Base-by-base conservation (phyloP, 257 asterid genomes). In the Linaria vulgaris region DNA sequence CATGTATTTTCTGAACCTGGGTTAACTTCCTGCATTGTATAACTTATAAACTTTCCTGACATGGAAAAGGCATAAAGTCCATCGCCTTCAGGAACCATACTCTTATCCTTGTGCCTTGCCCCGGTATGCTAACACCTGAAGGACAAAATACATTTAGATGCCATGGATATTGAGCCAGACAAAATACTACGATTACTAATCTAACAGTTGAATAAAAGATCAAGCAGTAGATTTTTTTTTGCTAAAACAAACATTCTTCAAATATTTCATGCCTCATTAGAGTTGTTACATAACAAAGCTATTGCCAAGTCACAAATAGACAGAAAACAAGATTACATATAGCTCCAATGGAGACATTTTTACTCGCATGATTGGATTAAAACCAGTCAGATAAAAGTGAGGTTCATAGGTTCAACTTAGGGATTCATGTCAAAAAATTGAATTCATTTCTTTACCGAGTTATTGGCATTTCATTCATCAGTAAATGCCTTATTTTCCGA, bases 291-390 rank as follows among this genome's bases (percentile, higher is more conserved):
- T 83, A 20, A 55, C 72, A 79, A 70, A 83, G 83, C 52, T 66
- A 85, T 77, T 30, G 87, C 71, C 39, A 77, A 68, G 65, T 87
- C 82, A n/a, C n/a, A 34, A 34, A 3, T 34, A 34, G 41, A 7
- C 10, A 7, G 41, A 34, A 8, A 34, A 4, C 5, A 34, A 47
- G 87, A 78, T 27, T 81, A 72, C 30, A 84, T 73, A 66, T 73
- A 85, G 88, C 71, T 81, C 86, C 65, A 96, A 95, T 56, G 86
- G 72, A 73, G 95, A 96, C 76, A n/a, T n/a, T n/a, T 91, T 95
- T n/a, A 91, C 69, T 76, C 88, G 97, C 54, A 94, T 87, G 45
- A 79, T 86, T 34, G 41, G 10, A 34, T 7, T 4, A 1, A 34
- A 34, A 34, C 1, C 5, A 34, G 41, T 3, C 9, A 34, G 41